Conservation (phyloP, 345 rosid genomes). For the Carallia pectinifolia region DNA sequence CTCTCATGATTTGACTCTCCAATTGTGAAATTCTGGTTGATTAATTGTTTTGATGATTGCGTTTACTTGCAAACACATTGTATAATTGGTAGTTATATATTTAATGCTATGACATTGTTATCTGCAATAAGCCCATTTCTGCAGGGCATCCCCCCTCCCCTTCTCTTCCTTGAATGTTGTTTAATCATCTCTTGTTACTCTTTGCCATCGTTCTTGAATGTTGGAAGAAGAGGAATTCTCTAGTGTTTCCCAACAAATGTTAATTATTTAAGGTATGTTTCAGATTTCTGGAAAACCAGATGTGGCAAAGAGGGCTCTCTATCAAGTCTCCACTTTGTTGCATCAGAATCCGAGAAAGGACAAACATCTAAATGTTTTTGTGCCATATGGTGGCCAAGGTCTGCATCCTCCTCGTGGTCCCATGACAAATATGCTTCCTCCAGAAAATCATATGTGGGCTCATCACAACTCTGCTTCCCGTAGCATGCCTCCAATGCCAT, state of each 20-base stretch:
- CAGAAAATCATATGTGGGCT: slow-evolving; percentile 36
- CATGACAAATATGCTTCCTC: slow-evolving; percentile 29
- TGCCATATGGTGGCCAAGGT: slow-evolving; percentile 32
- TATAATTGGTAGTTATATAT: too few species aligned
- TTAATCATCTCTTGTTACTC: not conserved
- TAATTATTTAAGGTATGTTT: slow-evolving; percentile 28
- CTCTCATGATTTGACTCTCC: too few species aligned
- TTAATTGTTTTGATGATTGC: too few species aligned
- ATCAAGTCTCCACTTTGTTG: slow-evolving; percentile 47
- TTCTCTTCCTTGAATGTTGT: too few species aligned
- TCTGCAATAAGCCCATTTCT: too few species aligned
- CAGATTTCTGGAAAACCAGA: slow-evolving; percentile 58
- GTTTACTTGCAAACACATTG: too few species aligned
- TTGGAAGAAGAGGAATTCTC: not conserved
- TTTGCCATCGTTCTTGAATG: too few species aligned
- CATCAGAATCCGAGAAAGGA: slow-evolving; percentile 57
- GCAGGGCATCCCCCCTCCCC: too few species aligned
- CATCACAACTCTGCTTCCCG: slow-evolving; percentile 27
- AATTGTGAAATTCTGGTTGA: too few species aligned
- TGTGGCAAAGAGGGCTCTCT: slow-evolving; percentile 50
- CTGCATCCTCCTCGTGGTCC: slow-evolving; percentile 30
- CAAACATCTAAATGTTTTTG: slow-evolving; percentile 33
- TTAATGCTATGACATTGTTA: too few species aligned
- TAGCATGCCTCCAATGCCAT: slow-evolving; percentile 30
- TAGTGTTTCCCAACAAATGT: slow-evolving; percentile 9